Evolutionary conservation across 73 alveolate species (phyloP), one percentile per base, ranked within the genome.

Genomic region (Uronychia setigera): DNA sequence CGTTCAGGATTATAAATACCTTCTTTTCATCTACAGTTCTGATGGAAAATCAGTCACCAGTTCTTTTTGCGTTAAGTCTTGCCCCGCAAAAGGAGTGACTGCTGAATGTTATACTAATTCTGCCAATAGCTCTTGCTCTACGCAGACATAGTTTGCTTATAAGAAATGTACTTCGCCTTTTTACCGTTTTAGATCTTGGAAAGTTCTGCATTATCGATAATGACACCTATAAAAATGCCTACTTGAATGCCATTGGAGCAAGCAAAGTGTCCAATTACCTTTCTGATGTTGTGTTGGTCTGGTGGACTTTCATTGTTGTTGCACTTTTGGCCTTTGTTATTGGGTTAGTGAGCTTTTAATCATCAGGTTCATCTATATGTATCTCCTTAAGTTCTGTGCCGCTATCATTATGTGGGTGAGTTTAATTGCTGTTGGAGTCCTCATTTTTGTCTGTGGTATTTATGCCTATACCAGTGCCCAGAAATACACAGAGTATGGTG

Each of bases 321-420:
- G 84, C 46, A 11, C 94, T 87, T 11, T 35, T 84, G 27, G 83
- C 92, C 29, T 34, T 78, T 1, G 93, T 81, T 1, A 46, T 81
- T 1, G 83, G 88, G 58, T 33, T 31, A 1, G 80, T n/a, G n/a
- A 46, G n/a, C 19, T 35, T 14, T 88, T 58, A 26, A 84, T 76
- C 84, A 57, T 84, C 58, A 26, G 76, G 77, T 19, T 92, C 32
- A 76, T 93, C 78, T 93, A 89, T 78, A 28, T 93, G 78, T 77
- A 81, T 81, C 60, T 93, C 35, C 87, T 93, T 33, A 78, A 92
- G 81, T 88, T 81, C 77, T 58, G 80, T 46, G 93, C 94, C 29
- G 89, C 89, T 29, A 80, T 89, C 34, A 60, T 93, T 30, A 85
- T 92, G 34, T 93, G 93, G 90, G 74, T 93, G 14, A 81, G 92